Percentiles rank a stretch among this genome's conserved stretches.
Conservation (phyloP, 1,284 basidiomycete genomes). For the Puccinia sorghi region DNA sequence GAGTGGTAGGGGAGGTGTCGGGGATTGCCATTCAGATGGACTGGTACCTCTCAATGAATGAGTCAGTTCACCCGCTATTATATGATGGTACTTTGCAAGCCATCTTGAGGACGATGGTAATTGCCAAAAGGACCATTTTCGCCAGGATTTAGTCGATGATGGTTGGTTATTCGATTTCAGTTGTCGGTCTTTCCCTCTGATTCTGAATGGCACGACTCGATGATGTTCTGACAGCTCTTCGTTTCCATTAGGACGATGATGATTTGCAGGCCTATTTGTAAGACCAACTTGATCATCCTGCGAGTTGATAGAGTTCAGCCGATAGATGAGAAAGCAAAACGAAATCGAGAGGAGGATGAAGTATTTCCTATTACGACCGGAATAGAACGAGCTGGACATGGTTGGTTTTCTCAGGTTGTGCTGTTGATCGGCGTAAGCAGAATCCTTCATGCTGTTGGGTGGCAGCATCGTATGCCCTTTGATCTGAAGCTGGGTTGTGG, state of each 20-base stretch:
- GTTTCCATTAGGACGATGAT: background rate
- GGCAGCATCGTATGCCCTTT: background rate
- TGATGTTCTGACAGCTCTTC: background rate
- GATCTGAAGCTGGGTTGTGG: too few relatives aligned
- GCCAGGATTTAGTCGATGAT: background rate
- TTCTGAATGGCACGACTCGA: background rate
- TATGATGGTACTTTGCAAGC: background rate
- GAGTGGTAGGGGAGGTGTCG: slow-evolving; percentile 58
- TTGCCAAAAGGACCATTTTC: slow-evolving; percentile 6
- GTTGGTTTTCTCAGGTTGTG: slow-evolving; percentile 2
- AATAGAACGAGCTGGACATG: background rate
- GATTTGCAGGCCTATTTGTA: background rate
- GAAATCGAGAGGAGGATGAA: slow-evolving; percentile 19
- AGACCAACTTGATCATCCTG: background rate
- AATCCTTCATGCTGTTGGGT: background rate
- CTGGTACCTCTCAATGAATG: slow-evolving; percentile 2
- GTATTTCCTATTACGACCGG: slow-evolving; percentile 20
- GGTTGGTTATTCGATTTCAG: background rate
- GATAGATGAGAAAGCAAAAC: slow-evolving; percentile 9
- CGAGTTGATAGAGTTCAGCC: slow-evolving; percentile 1
- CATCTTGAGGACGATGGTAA: slow-evolving; percentile 20
- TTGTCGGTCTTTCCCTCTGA: background rate
- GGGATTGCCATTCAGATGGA: slow-evolving; percentile 51
- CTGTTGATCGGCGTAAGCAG: background rate
- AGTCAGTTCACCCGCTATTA: background rate